A percentile compares a stretch with the other conserved stretches of the same genome.
phyloP scores from a whole-genome alignment of 1,139 yeast species.

The Protomyces inouyei region DNA sequence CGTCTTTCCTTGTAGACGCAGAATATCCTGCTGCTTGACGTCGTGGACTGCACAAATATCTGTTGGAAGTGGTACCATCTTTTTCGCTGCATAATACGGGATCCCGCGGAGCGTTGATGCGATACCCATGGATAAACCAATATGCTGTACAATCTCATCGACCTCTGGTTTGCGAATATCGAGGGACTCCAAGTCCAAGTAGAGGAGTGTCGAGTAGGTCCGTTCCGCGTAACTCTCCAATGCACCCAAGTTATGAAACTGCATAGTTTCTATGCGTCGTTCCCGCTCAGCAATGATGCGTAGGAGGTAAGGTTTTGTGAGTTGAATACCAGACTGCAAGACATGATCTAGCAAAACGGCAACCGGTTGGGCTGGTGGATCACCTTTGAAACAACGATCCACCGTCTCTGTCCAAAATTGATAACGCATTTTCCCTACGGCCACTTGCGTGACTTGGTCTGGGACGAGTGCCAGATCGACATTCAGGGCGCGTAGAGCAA shows the following conservation, averaged over 20 bases:
- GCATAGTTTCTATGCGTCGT: slow-evolving; percentile 46
- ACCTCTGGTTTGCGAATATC: slow-evolving; percentile 40
- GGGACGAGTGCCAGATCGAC: slow-evolving; percentile 59
- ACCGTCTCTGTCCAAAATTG: slow-evolving; percentile 43
- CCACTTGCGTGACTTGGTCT: slow-evolving; percentile 44
- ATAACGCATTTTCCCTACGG: slow-evolving; percentile 40
- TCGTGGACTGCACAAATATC: slow-evolving; percentile 54
- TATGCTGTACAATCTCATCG: slow-evolving; percentile 65
- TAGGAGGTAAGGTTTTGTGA: slow-evolving; percentile 54
- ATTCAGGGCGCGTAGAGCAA: slow-evolving; percentile 67
- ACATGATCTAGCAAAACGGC: slow-evolving; percentile 46
- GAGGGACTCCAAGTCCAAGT: slow-evolving; percentile 58
- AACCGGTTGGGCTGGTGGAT: slow-evolving; percentile 55
- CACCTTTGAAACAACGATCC: slow-evolving; percentile 37
- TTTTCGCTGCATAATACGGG: slow-evolving; percentile 52
- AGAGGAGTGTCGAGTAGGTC: slow-evolving; percentile 67
- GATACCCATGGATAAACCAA: slow-evolving; percentile 76
- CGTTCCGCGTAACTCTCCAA: slow-evolving; percentile 81
- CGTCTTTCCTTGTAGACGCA: slow-evolving; percentile 48
- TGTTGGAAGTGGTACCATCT: slow-evolving; percentile 53
- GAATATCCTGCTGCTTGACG: slow-evolving; percentile 60
- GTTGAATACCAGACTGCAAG: slow-evolving; percentile 40
- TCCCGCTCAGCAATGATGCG: slow-evolving; percentile 61
- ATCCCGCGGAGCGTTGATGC: slow-evolving; percentile 63
- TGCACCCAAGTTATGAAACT: slow-evolving; percentile 52